Evolutionary conservation across 306 rosid species (phyloP).

Genomic region (Biancaea sappan): DNA sequence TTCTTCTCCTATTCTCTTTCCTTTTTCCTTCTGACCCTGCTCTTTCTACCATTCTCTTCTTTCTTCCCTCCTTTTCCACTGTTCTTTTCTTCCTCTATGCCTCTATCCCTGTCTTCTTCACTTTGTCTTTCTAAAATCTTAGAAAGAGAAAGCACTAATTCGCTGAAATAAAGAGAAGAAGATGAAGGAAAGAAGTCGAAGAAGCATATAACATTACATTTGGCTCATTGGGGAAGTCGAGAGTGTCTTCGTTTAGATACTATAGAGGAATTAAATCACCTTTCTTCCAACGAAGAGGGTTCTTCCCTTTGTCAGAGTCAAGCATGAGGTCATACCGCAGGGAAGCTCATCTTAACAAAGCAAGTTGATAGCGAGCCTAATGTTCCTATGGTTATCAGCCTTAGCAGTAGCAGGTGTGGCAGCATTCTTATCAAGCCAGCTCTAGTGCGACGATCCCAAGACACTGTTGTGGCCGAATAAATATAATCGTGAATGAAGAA

Average conservation of each 20-base stretch:
- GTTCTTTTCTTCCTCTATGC: too few species aligned
- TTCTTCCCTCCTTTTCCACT: too few species aligned
- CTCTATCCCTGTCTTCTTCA: too few species aligned
- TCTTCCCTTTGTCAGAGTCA: slow-evolving; percentile 83
- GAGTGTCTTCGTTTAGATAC: slow-evolving; percentile 78
- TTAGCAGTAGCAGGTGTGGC: slow-evolving; percentile 35
- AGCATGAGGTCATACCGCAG: slow-evolving; percentile 70
- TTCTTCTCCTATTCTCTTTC: too few species aligned
- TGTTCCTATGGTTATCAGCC: slow-evolving; percentile 73
- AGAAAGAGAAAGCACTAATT: too few species aligned
- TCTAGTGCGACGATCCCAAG: slow-evolving; percentile 94
- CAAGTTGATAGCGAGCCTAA: slow-evolving; percentile 86
- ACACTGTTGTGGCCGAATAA: slow-evolving; percentile 91
- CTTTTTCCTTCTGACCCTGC: too few species aligned
- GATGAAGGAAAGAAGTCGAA: too few species aligned
- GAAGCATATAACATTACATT: too few species aligned
- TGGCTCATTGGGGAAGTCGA: slow-evolving; percentile 66
- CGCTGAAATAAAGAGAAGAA: too few species aligned
- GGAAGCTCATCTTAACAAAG: slow-evolving; percentile 76
- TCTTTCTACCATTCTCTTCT: too few species aligned
- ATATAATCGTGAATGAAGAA: slow-evolving; percentile 56
- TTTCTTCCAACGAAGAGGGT: slow-evolving; percentile 75
- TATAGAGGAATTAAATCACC: slow-evolving; percentile 92
- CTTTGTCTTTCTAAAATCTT: too few species aligned
- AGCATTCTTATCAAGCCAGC: slow-evolving; percentile 78